Base-by-base conservation (phyloP, 1,139 yeast genomes). In the Sugiyamaella novakii region DNA sequence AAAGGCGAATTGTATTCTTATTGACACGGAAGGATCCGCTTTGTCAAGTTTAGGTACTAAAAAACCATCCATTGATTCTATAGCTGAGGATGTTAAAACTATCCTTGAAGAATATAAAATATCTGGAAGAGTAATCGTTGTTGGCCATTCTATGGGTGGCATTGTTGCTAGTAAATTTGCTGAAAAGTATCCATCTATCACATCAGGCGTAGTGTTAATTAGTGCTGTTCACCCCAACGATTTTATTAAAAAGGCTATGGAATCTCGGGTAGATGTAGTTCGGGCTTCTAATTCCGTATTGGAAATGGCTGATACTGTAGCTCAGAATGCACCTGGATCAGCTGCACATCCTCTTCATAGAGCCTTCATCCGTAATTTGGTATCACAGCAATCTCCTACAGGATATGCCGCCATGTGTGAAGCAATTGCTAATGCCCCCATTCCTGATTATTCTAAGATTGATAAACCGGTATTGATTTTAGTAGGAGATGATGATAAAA, bases 101-200 rank as follows among this genome's bases (percentile, higher is more conserved):
- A 53, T 62, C 18, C 51, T 64, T 8, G 47, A 54, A 24, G 58
- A 59, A 38, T 50, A 56, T 34, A 49, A 43, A 1, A 44, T 62
- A 22, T 36, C 49, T 12, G 40, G 61, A 3, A 52, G 56, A 7
- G 46, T 39, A 3, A 39, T 46, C 5, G 14, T 65, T n/a, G 61
- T 65, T 11, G 69, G 69, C 3, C 69, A 65, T 49, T 65, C 69
- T 1, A 65, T 66, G 68, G 66, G 68, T 2, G 69, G 69, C 1
- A 60, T 66, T 65, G 54, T 63, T 18, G 63, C 64, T 10, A 57
- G 58, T 47, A 59, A 59, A 40, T 52, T 61, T 14, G 57, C 57
- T 8, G 49, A 37, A 19, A 29, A 29, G 12, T 38, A 24, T n/a
- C 12, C 54, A 53, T 38, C 34, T 2, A 22, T 22, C 25, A 45